Conservation (phyloP, 2,329 filamentous ascomycete species). For the Parascedosporium putredinis region DNA sequence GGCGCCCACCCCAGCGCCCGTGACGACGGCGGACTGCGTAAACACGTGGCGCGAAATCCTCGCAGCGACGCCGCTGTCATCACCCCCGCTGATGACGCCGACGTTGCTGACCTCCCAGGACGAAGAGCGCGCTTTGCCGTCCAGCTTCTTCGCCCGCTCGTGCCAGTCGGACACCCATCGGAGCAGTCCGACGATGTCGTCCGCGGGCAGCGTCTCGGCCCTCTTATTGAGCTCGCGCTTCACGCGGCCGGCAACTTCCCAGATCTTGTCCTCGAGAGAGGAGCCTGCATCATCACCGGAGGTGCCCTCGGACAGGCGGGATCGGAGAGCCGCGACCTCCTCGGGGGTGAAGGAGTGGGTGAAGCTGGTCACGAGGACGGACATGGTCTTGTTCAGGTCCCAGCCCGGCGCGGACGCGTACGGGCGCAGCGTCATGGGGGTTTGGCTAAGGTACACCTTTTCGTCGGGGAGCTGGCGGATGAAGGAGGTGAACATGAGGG, state of each 20-base stretch:
- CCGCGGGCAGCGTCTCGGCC: slow-evolving; percentile 23
- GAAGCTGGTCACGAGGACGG: slow-evolving; percentile 28
- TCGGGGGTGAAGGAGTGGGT: slow-evolving; percentile 19
- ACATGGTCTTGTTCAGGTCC: slow-evolving; percentile 20
- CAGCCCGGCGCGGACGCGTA: slow-evolving; percentile 18
- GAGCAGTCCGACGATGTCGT: slow-evolving; percentile 34
- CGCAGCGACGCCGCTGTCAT: slow-evolving; percentile 15
- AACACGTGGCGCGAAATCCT: slow-evolving; percentile 35
- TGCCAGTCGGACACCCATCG: slow-evolving; percentile 32
- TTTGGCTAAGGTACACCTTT: slow-evolving; percentile 25
- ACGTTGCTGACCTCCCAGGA: slow-evolving; percentile 46
- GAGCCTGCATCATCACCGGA: neutral
- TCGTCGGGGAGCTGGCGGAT: slow-evolving; percentile 23
- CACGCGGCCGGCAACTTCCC: slow-evolving; percentile 27
- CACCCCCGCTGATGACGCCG: slow-evolving; percentile 24
- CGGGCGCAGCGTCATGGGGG: slow-evolving; percentile 34
- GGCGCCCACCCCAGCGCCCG: slow-evolving; percentile 31
- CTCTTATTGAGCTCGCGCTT: slow-evolving; percentile 24
- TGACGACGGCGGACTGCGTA: slow-evolving; percentile 35
- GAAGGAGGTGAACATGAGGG: slow-evolving; percentile 31
- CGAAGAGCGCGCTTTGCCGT: slow-evolving; percentile 29
- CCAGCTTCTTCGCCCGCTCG: slow-evolving; percentile 26
- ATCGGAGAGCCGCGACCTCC: slow-evolving; percentile 13
- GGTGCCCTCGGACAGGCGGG: neutral
- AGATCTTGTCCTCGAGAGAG: slow-evolving; percentile 22